phyloP scores from a whole-genome alignment of 2,329 filamentous ascomycete species.

The Xylariaceae sp. region DNA sequence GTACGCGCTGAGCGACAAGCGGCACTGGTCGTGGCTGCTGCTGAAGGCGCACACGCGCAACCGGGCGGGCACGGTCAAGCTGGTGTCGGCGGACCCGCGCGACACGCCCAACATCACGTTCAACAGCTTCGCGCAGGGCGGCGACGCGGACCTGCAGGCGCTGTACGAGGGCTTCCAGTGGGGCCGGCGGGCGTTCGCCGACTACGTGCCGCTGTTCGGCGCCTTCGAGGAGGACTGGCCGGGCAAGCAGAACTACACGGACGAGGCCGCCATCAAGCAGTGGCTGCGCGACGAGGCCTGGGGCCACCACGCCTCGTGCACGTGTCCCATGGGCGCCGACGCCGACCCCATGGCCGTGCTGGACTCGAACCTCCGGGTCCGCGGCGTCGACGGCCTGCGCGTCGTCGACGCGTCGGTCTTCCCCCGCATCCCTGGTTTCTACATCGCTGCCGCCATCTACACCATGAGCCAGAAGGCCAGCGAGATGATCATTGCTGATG shows the following conservation, averaged over 20 bases:
- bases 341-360: conserved; percentile 58
- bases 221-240: conserved; percentile 17
- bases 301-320: conserved; percentile 33
- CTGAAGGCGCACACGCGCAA: conserved; percentile 66
- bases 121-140: conserved; percentile 58
- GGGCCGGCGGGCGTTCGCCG: conserved; percentile 49
- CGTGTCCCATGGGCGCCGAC: conserved; percentile 38
- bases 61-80: conserved; percentile 59
- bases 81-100: conserved; percentile 62
- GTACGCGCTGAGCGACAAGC: conserved; percentile 39
- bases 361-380: conserved; percentile 56
- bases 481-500: conserved; percentile 22
- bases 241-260: neutral
- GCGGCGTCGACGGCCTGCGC: conserved; percentile 55
- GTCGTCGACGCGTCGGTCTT: conserved; percentile 62
- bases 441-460: conserved; percentile 18
- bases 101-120: conserved; percentile 66
- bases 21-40: conserved; percentile 46
- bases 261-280: conserved; percentile 21
- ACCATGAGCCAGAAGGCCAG: conserved; percentile 23
- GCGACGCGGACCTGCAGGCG: conserved; percentile 55
- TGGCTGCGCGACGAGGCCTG: conserved; percentile 26
- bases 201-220: conserved; percentile 9
- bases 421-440: conserved; percentile 25
- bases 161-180: conserved; percentile 59